These are phyloP conservation scores for Backusella macrospora DNA, from an alignment of 192 early-diverging fungal species.

Conservation along the genomic window DNA sequence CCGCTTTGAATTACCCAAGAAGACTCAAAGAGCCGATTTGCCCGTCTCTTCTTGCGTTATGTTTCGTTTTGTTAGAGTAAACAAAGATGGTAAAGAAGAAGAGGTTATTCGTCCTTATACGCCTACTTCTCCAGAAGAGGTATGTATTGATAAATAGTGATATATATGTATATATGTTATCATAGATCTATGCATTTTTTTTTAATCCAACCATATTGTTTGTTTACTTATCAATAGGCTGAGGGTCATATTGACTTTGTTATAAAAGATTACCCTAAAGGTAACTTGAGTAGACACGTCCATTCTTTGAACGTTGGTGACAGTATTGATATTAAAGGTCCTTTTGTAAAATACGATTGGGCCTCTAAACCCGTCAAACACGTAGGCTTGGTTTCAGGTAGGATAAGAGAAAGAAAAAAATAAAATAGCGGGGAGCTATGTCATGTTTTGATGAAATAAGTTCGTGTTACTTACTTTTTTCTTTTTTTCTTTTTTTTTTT, in stretches of 20 bases:
- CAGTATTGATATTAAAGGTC: conserved; percentile 77
- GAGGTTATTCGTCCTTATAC: conserved; percentile 79
- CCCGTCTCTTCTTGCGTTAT: conserved; percentile 80
- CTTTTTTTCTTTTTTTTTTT: background rate
- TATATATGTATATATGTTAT: background rate
- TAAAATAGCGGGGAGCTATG: background rate
- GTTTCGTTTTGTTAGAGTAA: conserved; percentile 67
- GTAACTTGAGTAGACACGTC: conserved; percentile 61
- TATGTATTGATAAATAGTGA: background rate
- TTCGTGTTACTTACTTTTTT: conserved; percentile 9
- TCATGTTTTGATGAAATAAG: background rate
- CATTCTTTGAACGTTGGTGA: conserved; percentile 69
- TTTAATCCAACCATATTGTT: background rate
- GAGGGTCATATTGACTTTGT: conserved; percentile 70
- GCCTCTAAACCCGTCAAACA: conserved; percentile 61
- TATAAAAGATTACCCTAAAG: conserved; percentile 69
- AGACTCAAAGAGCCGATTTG: conserved; percentile 67
- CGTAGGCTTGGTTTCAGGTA: conserved; percentile 69
- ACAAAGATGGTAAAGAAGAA: conserved; percentile 57
- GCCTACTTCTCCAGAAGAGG: conserved; percentile 56
- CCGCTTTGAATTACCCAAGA: conserved; percentile 69
- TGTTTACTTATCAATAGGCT: conserved; percentile 2
- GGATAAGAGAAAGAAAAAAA: background rate
- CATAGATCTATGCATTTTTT: background rate
- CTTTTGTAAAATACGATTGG: conserved; percentile 67